Percentiles rank a stretch among this genome's conserved stretches.
Evolutionary conservation across 306 rosid species (phyloP).

Genomic region (Datisca glomerata): DNA sequence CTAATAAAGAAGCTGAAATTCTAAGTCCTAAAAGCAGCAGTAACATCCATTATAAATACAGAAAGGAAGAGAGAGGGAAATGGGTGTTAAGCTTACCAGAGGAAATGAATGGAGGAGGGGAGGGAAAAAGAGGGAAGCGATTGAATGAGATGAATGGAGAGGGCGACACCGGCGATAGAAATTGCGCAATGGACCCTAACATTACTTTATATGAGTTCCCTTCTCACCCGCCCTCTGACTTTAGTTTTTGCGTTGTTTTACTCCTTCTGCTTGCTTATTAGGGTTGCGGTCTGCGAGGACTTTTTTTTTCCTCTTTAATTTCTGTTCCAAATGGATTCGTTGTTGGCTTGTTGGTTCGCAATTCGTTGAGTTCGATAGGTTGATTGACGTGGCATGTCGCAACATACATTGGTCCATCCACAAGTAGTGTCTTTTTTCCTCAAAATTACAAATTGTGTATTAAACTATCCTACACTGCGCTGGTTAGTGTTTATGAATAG

Average conservation of each 20-base stretch:
- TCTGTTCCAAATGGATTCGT: no score
- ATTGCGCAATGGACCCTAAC: conserved; percentile 16
- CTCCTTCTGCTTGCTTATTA: conserved; percentile 9
- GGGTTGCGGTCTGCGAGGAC: neutral
- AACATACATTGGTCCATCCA: no score
- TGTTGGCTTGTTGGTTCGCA: no score
- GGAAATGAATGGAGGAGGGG: conserved; percentile 13
- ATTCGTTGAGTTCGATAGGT: no score
- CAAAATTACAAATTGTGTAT: no score
- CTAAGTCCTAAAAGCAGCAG: neutral
- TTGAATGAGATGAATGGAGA: conserved; percentile 29
- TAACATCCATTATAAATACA: no score
- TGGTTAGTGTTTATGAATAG: no score
- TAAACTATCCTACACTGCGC: no score
- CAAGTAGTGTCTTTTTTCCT: no score
- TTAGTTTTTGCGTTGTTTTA: neutral
- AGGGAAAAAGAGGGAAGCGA: conserved; percentile 39
- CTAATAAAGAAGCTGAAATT: neutral
- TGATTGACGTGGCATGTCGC: no score
- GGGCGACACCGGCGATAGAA: conserved; percentile 37
- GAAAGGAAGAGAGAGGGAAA: neutral
- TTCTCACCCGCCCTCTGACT: conserved; percentile 3
- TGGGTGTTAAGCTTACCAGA: conserved; percentile 29
- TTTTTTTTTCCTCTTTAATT: neutral
- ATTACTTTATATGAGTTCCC: conserved; percentile 1